These are phyloP conservation scores for Arabis alpina DNA, from an alignment of 345 rosid genomes.

Conservation along the genomic window DNA sequence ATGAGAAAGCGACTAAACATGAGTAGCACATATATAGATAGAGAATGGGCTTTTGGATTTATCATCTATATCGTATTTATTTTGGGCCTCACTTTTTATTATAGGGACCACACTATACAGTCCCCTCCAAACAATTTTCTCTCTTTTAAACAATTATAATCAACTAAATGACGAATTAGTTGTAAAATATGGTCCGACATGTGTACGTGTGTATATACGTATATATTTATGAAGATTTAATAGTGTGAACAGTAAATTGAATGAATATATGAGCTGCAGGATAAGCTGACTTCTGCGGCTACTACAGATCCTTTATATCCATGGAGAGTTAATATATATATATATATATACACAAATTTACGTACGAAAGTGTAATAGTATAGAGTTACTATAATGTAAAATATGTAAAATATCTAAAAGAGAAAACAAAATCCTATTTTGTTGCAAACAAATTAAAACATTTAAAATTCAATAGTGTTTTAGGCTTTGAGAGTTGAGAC, in stretches of 20 bases:
- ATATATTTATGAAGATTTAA: conserved; percentile 13
- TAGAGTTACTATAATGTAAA: background rate
- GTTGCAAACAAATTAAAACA: conserved; percentile 1
- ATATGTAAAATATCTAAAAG: background rate
- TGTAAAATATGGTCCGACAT: conserved; percentile 33
- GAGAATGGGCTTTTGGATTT: conserved; percentile 42
- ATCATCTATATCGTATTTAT: conserved; percentile 35
- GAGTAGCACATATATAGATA: conserved; percentile 33
- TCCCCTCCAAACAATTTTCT: conserved; percentile 1
- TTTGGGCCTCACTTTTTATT: conserved; percentile 42
- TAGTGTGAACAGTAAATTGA: conserved; percentile 30
- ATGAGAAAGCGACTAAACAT: conserved; percentile 45
- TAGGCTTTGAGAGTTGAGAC: conserved; percentile 40
- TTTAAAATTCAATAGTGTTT: conserved; percentile 20
- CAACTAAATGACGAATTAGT: conserved; percentile 28
- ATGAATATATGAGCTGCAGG: conserved; percentile 35
- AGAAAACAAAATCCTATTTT: background rate
- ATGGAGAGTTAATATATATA: conserved; percentile 8
- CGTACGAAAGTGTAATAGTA: background rate
- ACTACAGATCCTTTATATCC: conserved; percentile 23
- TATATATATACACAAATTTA: conserved; percentile 2
- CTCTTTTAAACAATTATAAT: background rate
- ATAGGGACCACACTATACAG: conserved; percentile 43
- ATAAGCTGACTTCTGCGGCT: conserved; percentile 39
- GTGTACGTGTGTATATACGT: conserved; percentile 16